A percentile compares a stretch with the other conserved stretches of the same genome.
These are phyloP conservation scores for Anthostomella pinea DNA, from an alignment of 2,329 filamentous ascomycete genomes.

Conservation along the genomic window DNA sequence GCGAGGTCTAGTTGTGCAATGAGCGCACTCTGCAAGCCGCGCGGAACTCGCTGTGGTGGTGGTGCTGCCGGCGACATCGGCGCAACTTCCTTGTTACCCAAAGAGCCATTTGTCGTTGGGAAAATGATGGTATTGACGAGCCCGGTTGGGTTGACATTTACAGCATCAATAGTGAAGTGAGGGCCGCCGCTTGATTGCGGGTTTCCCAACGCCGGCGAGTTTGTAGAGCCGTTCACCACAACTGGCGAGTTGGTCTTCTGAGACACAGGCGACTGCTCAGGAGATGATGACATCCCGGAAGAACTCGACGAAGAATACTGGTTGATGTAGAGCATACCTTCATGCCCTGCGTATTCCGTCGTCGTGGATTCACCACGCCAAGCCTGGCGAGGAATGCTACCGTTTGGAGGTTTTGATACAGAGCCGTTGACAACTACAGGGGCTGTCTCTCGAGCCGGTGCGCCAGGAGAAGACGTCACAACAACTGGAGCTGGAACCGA, in stretches of 20 bases:
- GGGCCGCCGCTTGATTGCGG: slow-evolving; percentile 13
- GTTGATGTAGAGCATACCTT: slow-evolving; percentile 38
- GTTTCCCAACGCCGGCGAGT: slow-evolving; percentile 7
- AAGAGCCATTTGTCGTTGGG: slow-evolving; percentile 12
- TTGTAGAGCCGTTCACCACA: slow-evolving; percentile 40
- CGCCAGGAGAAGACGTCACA: slow-evolving; percentile 36
- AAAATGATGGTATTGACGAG: slow-evolving; percentile 17
- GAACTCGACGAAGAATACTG: slow-evolving; percentile 29
- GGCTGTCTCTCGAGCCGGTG: slow-evolving; percentile 32
- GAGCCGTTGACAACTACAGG: slow-evolving; percentile 44
- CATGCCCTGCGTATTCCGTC: slow-evolving; percentile 31
- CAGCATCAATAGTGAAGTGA: slow-evolving; percentile 30
- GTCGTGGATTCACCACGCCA: slow-evolving; percentile 26
- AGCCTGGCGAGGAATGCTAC: slow-evolving; percentile 26
- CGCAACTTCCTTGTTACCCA: background rate
- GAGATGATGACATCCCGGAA: slow-evolving; percentile 19
- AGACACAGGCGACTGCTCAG: slow-evolving; percentile 17
- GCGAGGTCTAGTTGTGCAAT: slow-evolving; percentile 58
- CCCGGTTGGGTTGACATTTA: slow-evolving; percentile 23
- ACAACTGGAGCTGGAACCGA: slow-evolving; percentile 41
- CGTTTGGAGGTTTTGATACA: slow-evolving; percentile 28
- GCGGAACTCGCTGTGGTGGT: slow-evolving; percentile 29
- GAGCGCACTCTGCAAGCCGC: slow-evolving; percentile 45
- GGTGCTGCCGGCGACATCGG: slow-evolving; percentile 11
- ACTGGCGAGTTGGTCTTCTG: slow-evolving; percentile 32